Evolutionary conservation across 768 basidiomycete genomes (phyloP).

Genomic region (Kwoniella dejecticola): DNA sequence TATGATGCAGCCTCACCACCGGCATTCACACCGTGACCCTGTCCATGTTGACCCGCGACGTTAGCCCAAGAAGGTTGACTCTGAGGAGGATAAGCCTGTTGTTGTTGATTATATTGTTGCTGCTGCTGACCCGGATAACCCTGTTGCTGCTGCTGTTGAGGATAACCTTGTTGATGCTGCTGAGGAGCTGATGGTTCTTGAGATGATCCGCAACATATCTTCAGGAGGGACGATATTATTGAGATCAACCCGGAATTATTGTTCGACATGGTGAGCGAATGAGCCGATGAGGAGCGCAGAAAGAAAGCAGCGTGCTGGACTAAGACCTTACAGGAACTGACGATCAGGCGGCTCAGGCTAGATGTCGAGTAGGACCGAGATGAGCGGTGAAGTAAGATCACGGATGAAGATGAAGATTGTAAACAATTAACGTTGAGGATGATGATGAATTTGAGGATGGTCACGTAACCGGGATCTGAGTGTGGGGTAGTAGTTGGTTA

Average conservation of each 20-base stretch:
- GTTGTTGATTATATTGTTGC: conserved; percentile 26
- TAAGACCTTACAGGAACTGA: too few species aligned
- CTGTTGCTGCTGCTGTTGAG: conserved; percentile 31
- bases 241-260: conserved; percentile 9
- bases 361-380: too few species aligned
- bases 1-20: too few species aligned
- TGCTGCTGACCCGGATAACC: conserved; percentile 21
- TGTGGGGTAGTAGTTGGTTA: not conserved
- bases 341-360: too few species aligned
- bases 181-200: conserved; percentile 17
- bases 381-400: too few species aligned
- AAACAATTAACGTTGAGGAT: not conserved
- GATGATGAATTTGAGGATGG: conserved; percentile 5
- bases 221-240: conserved; percentile 9
- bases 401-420: not conserved
- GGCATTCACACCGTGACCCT: too few species aligned
- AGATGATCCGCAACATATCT: conserved; percentile 19
- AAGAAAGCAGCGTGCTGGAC: too few species aligned
- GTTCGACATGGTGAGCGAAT: conserved; percentile 1
- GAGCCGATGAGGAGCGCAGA: not conserved
- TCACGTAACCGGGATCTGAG: conserved; percentile 6
- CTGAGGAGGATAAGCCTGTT: conserved; percentile 40
- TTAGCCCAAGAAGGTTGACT: too few species aligned
- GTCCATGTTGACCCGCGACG: conserved; percentile 24
- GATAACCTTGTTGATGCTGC: conserved; percentile 41